phyloP scores from a whole-genome alignment of 768 basidiomycete genomes.

The Serendipita indica region DNA sequence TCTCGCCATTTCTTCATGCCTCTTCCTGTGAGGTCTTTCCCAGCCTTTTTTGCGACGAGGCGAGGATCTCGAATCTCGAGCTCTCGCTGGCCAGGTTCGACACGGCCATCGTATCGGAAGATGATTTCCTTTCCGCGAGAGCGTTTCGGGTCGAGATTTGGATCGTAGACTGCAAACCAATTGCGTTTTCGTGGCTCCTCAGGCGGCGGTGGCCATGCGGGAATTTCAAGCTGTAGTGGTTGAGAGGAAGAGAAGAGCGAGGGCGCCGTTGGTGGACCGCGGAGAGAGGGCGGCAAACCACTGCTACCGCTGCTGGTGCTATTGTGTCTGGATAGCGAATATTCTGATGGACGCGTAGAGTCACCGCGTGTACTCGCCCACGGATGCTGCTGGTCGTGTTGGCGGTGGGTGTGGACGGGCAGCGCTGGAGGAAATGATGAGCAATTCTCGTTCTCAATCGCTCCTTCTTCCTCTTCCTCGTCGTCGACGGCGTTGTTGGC shows the following conservation, averaged over 20 bases:
- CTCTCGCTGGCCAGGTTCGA: conserved; percentile 5
- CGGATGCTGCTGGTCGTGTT: too few species aligned
- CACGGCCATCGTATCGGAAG: conserved; percentile 16
- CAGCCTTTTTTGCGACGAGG: conserved; percentile 9
- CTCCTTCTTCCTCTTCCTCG: too few species aligned
- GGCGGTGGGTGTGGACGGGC: too few species aligned
- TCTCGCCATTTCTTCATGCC: conserved; percentile 16
- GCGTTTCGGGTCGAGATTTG: conserved; percentile 13
- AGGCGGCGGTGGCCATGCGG: conserved; percentile 9
- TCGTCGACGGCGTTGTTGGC: too few species aligned
- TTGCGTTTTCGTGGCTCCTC: conserved; percentile 13
- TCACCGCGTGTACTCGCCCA: too few species aligned
- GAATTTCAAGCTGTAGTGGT: neutral
- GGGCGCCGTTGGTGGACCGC: neutral
- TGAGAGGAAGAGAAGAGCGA: neutral
- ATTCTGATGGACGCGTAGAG: too few species aligned
- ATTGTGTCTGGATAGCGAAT: too few species aligned
- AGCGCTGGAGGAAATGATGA: too few species aligned
- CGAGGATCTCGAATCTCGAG: conserved; percentile 16
- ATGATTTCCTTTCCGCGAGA: conserved; percentile 14
- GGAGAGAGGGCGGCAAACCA: neutral
- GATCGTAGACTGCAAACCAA: conserved; percentile 16
- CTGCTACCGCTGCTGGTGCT: too few species aligned
- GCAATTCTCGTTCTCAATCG: too few species aligned
- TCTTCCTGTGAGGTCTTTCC: conserved; percentile 12